phyloP scores from a whole-genome alignment of 805 yeast genomes.

The Candida corydali region DNA sequence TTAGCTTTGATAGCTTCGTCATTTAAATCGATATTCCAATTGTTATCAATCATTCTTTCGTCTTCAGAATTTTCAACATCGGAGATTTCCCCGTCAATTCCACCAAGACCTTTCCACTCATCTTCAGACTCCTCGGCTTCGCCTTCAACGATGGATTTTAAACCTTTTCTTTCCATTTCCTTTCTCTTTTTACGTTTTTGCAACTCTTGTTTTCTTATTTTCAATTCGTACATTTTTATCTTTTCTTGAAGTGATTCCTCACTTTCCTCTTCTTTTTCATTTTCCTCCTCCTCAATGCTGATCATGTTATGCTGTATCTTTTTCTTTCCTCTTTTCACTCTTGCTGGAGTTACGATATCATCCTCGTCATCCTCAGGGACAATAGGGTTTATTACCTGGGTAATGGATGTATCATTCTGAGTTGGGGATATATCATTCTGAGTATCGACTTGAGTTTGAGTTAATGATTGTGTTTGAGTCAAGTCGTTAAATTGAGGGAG shows the following conservation, averaged over 20 bases:
- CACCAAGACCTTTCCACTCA: constrained; percentile 83
- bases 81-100: constrained; percentile 57
- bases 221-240: constrained; percentile 38
- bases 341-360: constrained; percentile 23
- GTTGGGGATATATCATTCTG: constrained; percentile 4
- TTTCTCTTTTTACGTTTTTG: constrained; percentile 31
- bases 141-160: constrained; percentile 61
- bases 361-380: constrained; percentile 15
- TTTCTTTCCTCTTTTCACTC: constrained; percentile 20
- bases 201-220: constrained; percentile 31
- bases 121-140: constrained; percentile 90
- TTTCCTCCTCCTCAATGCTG: constrained; percentile 15
- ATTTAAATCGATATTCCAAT: constrained; percentile 51
- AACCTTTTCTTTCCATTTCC: constrained; percentile 57
- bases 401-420: not conserved
- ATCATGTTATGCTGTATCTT: constrained; percentile 14
- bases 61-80: constrained; percentile 67
- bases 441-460: constrained; percentile 8
- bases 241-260: constrained; percentile 19
- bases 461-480: constrained; percentile 10
- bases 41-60: constrained; percentile 74
- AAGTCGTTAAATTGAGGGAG: constrained; percentile 22
- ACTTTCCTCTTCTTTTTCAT: constrained; percentile 20
- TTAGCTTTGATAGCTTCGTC: constrained; percentile 55
- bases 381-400: not conserved